A percentile compares a stretch with the other conserved stretches of the same genome.
phyloP scores from a whole-genome alignment of 305 asterid species.

The Rubia balearica region DNA sequence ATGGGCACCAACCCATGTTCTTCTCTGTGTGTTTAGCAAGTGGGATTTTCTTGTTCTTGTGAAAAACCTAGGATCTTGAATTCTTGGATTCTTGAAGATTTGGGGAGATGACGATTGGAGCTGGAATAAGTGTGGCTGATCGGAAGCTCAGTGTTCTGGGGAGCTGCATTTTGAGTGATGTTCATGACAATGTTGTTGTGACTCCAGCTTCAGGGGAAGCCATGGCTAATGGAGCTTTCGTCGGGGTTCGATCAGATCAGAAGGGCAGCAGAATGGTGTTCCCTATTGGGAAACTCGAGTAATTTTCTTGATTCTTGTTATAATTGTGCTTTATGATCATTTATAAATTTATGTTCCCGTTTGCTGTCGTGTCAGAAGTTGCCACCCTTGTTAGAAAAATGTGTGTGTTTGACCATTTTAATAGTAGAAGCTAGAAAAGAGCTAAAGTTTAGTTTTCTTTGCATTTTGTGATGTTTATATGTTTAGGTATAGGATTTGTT shows the following conservation, averaged over 20 bases:
- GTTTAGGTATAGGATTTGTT: neutral
- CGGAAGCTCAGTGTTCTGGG: slow-evolving; percentile 68
- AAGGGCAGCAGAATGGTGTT: slow-evolving; percentile 61
- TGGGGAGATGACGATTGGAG: slow-evolving; percentile 61
- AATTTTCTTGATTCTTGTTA: slow-evolving; percentile 6
- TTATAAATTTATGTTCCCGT: too few relatives aligned
- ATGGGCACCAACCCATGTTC: neutral
- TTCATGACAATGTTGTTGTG: slow-evolving; percentile 45
- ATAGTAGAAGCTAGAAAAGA: neutral
- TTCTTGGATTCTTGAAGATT: neutral
- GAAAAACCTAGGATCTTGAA: neutral
- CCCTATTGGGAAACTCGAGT: slow-evolving; percentile 77
- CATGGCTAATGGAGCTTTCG: slow-evolving; percentile 57
- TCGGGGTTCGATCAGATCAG: slow-evolving; percentile 67
- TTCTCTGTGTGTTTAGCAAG: neutral
- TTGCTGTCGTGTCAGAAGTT: too few relatives aligned
- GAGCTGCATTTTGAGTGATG: slow-evolving; percentile 49
- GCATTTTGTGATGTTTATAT: neutral
- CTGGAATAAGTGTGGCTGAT: slow-evolving; percentile 56
- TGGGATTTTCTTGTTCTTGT: neutral
- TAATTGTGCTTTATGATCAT: too few relatives aligned
- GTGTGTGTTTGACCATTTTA: neutral
- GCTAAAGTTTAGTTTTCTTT: neutral
- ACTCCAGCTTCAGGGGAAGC: slow-evolving; percentile 66
- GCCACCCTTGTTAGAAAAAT: neutral